Evolutionary conservation across 2,329 filamentous ascomycete species (phyloP).

Genomic region (Colletotrichum sp.): DNA sequence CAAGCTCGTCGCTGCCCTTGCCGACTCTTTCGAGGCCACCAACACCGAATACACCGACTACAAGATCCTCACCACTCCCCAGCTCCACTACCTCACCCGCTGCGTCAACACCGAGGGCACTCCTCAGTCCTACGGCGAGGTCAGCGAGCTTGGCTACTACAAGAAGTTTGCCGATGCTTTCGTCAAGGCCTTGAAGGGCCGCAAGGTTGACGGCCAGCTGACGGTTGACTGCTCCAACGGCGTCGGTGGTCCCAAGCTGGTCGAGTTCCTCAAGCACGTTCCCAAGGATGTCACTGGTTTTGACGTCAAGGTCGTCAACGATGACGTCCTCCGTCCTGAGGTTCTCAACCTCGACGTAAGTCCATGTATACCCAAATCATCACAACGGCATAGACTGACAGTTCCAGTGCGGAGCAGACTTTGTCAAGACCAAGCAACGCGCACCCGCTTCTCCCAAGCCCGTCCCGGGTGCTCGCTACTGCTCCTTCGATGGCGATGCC

Average conservation of each 20-base stretch:
- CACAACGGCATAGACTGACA: background rate
- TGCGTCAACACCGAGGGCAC: constrained; percentile 93
- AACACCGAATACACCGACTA: constrained; percentile 80
- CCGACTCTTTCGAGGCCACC: constrained; percentile 79
- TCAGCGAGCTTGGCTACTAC: constrained; percentile 93
- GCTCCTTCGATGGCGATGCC: constrained; percentile 93
- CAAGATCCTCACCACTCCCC: constrained; percentile 94
- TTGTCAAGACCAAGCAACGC: constrained; percentile 95
- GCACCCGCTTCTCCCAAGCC: constrained; percentile 85
- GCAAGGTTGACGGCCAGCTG: constrained; percentile 74
- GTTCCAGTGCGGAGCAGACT: constrained; percentile 86
- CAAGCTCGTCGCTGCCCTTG: constrained; percentile 78
- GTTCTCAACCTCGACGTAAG: constrained; percentile 85
- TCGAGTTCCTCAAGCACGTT: constrained; percentile 84
- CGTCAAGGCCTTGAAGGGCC: constrained; percentile 79
- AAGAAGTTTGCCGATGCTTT: constrained; percentile 89
- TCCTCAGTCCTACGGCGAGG: constrained; percentile 84
- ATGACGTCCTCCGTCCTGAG: constrained; percentile 90
- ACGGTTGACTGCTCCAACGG: constrained; percentile 97
- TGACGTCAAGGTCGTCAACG: constrained; percentile 87
- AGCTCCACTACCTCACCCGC: constrained; percentile 94
- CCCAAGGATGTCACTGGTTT: constrained; percentile 73
- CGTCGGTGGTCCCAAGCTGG: constrained; percentile 90
- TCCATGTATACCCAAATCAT: background rate
- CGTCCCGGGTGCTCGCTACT: constrained; percentile 77